These are phyloP conservation scores for Candida railenensis DNA, from an alignment of 805 yeast species.

Conservation along the genomic window DNA sequence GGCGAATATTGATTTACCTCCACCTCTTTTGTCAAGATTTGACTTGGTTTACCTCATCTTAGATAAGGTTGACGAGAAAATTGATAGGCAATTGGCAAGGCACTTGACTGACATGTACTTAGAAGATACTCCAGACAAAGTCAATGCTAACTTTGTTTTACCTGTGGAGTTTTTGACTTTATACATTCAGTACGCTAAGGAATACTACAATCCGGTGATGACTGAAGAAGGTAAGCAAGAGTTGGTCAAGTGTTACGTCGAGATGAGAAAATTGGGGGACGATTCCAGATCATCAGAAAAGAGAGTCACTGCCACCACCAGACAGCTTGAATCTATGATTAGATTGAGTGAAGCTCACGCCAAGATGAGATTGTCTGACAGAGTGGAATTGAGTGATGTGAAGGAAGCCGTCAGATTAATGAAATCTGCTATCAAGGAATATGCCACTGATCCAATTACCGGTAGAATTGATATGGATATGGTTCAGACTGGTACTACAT, in stretches of 20 bases:
- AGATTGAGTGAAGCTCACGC: constrained; percentile 96
- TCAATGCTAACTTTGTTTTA: constrained; percentile 62
- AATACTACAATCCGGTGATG: constrained; percentile 74
- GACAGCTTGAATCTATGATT: constrained; percentile 95
- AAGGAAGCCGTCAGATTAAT: constrained; percentile 91
- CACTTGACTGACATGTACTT: constrained; percentile 91
- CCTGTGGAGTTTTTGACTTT: constrained; percentile 86
- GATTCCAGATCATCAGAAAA: constrained; percentile 82
- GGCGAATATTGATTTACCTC: constrained; percentile 93
- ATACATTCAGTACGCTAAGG: constrained; percentile 94
- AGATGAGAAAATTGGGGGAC: constrained; percentile 92
- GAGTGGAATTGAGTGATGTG: constrained; percentile 79
- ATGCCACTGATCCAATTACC: constrained; percentile 96
- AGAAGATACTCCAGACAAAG: constrained; percentile 81
- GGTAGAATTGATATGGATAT: constrained; percentile 97
- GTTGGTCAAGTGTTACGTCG: constrained; percentile 84
- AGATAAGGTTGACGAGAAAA: constrained; percentile 85
- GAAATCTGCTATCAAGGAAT: constrained; percentile 91
- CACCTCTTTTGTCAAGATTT: constrained; percentile 91
- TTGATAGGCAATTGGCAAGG: constrained; percentile 82
- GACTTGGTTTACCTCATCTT: constrained; percentile 90
- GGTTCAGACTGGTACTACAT: constrained; percentile 92
- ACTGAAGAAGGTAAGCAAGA: constrained; percentile 80
- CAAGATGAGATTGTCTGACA: constrained; percentile 77
- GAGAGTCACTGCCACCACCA: constrained; percentile 95